Evolutionary conservation across 2,329 filamentous ascomycete species (phyloP).

Genomic region (Fusarium pseudograminearum): DNA sequence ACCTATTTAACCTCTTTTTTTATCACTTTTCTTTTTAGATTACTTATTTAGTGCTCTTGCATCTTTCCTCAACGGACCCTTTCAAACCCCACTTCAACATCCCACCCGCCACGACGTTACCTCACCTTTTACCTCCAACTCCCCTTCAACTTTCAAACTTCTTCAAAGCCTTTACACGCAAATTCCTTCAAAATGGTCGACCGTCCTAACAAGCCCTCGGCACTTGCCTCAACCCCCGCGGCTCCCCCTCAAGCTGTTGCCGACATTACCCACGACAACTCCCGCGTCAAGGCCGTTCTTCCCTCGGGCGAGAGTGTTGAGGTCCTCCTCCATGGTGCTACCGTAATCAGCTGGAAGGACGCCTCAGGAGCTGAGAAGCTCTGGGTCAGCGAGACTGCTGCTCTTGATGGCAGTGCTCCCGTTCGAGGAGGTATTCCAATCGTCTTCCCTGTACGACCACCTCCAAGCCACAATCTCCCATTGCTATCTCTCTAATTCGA

Average conservation of each 20-base stretch:
- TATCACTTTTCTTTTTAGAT: neutral
- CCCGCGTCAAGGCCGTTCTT: conserved; percentile 80
- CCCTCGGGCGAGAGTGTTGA: conserved; percentile 89
- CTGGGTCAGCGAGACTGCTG: conserved; percentile 84
- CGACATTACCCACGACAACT: conserved; percentile 76
- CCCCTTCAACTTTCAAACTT: conserved; percentile 9
- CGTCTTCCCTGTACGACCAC: conserved; percentile 84
- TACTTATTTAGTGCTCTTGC: conserved; percentile 10
- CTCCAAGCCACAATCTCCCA: neutral
- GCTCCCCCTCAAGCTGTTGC: conserved; percentile 82
- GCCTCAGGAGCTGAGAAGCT: conserved; percentile 82
- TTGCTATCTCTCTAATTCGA: conserved; percentile 5
- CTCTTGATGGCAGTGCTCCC: conserved; percentile 87
- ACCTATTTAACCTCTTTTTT: conserved; percentile 2
- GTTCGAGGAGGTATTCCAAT: conserved; percentile 93
- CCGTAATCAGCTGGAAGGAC: conserved; percentile 93
- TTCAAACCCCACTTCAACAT: conserved; percentile 41
- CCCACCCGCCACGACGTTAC: conserved; percentile 26
- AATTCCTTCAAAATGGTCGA: conserved; percentile 72
- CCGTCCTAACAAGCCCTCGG: conserved; percentile 84
- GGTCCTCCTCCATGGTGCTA: conserved; percentile 90
- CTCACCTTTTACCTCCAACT: conserved; percentile 22
- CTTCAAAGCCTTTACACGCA: neutral
- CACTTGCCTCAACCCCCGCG: conserved; percentile 79
- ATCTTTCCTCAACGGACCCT: conserved; percentile 24